Evolutionary conservation across 2,329 filamentous ascomycete genomes (phyloP).

Genomic region (Fusarium succisae): DNA sequence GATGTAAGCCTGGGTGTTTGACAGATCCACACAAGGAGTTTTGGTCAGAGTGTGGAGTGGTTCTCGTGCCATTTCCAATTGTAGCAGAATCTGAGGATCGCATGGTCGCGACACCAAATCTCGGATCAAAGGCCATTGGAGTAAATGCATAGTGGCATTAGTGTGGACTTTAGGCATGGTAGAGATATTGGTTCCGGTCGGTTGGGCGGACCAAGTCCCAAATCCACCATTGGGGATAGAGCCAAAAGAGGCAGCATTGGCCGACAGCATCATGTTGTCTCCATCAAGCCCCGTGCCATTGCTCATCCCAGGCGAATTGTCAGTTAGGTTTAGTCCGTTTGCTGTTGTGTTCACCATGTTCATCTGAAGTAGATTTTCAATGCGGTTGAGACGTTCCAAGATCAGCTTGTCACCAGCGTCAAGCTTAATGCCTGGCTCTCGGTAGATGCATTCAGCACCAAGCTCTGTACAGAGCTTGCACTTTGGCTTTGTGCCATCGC

Average conservation of each 20-base stretch:
- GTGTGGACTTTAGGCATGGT: slow-evolving; percentile 89
- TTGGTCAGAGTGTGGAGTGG: slow-evolving; percentile 75
- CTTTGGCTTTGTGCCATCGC: slow-evolving; percentile 82
- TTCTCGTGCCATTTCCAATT: slow-evolving; percentile 82
- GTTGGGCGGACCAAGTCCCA: slow-evolving; percentile 73
- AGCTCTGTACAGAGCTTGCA: slow-evolving; percentile 86
- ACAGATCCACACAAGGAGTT: slow-evolving; percentile 73
- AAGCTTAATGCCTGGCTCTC: slow-evolving; percentile 86
- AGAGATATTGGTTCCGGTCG: slow-evolving; percentile 72
- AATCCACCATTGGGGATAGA: slow-evolving; percentile 72
- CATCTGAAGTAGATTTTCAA: slow-evolving; percentile 81
- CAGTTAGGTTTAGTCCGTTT: slow-evolving; percentile 64
- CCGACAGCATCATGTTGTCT: slow-evolving; percentile 59
- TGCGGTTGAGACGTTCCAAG: slow-evolving; percentile 78
- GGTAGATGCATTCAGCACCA: slow-evolving; percentile 84
- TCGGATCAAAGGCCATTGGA: slow-evolving; percentile 83
- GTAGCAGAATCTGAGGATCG: slow-evolving; percentile 82
- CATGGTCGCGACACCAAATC: slow-evolving; percentile 81
- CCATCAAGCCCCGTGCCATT: slow-evolving; percentile 69
- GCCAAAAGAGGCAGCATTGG: slow-evolving; percentile 56
- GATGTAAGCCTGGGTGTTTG: slow-evolving; percentile 78
- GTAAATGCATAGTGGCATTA: slow-evolving; percentile 78
- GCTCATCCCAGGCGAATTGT: slow-evolving; percentile 72
- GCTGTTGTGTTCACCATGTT: slow-evolving; percentile 63
- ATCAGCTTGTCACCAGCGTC: slow-evolving; percentile 89